These are phyloP conservation scores for Serpula lacrymans DNA, from an alignment of 768 basidiomycete species.

Conservation along the genomic window DNA sequence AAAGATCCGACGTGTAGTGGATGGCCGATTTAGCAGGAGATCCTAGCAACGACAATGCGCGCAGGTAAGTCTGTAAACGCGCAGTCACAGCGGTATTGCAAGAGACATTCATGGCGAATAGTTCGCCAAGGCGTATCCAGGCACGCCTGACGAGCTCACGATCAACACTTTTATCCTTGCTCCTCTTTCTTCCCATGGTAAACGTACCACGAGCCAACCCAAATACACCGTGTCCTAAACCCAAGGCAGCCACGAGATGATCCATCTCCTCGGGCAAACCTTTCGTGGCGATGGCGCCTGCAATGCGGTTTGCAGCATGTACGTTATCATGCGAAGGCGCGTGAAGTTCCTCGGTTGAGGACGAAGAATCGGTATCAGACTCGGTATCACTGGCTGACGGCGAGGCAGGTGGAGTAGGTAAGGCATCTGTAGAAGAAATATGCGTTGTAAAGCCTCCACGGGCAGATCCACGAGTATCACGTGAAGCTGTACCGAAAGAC, in stretches of 20 bases:
- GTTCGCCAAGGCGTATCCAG: constrained; percentile 50
- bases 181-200: too few species aligned
- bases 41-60: constrained; percentile 33
- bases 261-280: constrained; percentile 38
- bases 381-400: constrained; percentile 19
- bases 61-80: constrained; percentile 54
- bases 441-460: too few species aligned
- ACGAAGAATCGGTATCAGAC: constrained; percentile 27
- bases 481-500: constrained; percentile 18
- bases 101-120: constrained; percentile 34
- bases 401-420: constrained; percentile 26
- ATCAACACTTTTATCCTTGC: too few species aligned
- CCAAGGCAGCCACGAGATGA: constrained; percentile 36
- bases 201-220: constrained; percentile 35
- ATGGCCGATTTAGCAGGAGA: constrained; percentile 18
- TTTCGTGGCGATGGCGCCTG: constrained; percentile 28
- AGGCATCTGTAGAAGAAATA: constrained; percentile 11
- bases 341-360: too few species aligned
- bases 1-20: constrained; percentile 44
- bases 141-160: constrained; percentile 42
- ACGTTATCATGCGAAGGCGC: too few species aligned
- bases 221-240: constrained; percentile 33
- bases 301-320: constrained; percentile 19
- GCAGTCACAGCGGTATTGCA: constrained; percentile 24
- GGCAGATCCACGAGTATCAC: constrained; percentile 4